Evolutionary conservation across 2,329 filamentous ascomycete genomes (phyloP), one percentile per base, ranked within the genome.

Genomic region (Apiospora rasikravindrae): DNA sequence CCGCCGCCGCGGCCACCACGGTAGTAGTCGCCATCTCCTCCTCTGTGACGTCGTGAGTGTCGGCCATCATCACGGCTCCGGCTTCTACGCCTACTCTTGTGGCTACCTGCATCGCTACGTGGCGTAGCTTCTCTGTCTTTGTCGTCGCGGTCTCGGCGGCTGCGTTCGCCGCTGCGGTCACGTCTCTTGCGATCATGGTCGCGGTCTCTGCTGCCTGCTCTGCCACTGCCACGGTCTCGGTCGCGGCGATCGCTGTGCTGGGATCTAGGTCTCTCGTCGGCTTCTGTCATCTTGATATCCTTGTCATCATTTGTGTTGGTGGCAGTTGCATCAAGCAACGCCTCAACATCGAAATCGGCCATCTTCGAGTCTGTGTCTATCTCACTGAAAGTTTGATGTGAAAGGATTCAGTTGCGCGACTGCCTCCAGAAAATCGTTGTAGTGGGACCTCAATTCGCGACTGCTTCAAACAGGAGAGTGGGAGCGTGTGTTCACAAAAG

Each of bases 271-370:
- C 88, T 87, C 78, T 91, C 89, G 75, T 86, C 85, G 75, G 90
- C 88, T 74, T 90, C 89, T 76, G 83, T 81, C 75, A 82, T 77
- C 77, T 84, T 84, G 74, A 78, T 80, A 73, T 86, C 85, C 78
- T 86, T 85, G 70, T 88, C 84, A 70, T 85, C 84, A 72, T 82
- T 81, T 73, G 86, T 84, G 76, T 87, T 86, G 81, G 91, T 91
- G 70, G 93, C 94, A 74, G 93, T 94, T 69, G 93, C 94, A 83
- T 98, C 95, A 77, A 98, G 91, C 76, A 98, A 89, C 76, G 94
- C 94, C 87, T 98, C 95, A 78, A 98, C 94, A 81, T 97, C 94
- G 77, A 88, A 81, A 72, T 82, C 85, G 70, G 85, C 82, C 86
- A 88, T 88, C 74, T 76, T 83, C 57, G n/a, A 29, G 45, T 33